Evolutionary conservation across 176 grass and related monocot genomes (phyloP), one percentile per base, ranked within the genome.

Genomic region (Thalia dealbata): DNA sequence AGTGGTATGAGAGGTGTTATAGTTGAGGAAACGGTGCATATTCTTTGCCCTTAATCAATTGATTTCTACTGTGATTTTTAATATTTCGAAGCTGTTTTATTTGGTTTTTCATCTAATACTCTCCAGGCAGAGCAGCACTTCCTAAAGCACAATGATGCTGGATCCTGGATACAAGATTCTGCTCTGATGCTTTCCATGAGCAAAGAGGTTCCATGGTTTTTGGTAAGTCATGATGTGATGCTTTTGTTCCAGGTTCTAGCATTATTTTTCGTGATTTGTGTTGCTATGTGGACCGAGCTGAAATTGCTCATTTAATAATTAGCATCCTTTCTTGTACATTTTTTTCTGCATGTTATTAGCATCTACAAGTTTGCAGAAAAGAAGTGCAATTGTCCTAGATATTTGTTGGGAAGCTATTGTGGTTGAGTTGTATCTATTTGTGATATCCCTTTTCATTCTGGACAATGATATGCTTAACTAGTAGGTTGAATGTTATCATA

Each of bases 141-240:
- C 74, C 76, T 99, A 64, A 99, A 99, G 77, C 85, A 93, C 76
- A 99, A 93, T 10, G 95, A 99, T 84, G 87, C 87, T 78, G 95
- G 90, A 60, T 97, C 95, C 69, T 97, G 95, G 95, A 91, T 92
- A 74, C 95, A 93, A 79, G 95, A 93, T 78, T 99, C 90, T 64
- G 87, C 90, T 3, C 69, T 92, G 76, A 86, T 99, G 83, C 73
- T 90, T 83, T 88, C 89, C 45, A 79, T 78, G 77, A 90, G 85
- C 73, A 99, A 88, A 84, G 95, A 99, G 60, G 85, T 82, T 82
- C 90, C 95, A 28, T 99, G 95, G 95, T 99, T 88, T 71, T 83
- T 99, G 95, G 95, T 99, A 92, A 78, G 78, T 79, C 24, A 59
- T 64, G 69, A 22, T 44, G 25, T 14, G 61, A 12, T 63, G 61